These are phyloP conservation scores for Nicotiana tomentosiformis DNA, from an alignment of 257 asterid species.

Conservation along the genomic window DNA sequence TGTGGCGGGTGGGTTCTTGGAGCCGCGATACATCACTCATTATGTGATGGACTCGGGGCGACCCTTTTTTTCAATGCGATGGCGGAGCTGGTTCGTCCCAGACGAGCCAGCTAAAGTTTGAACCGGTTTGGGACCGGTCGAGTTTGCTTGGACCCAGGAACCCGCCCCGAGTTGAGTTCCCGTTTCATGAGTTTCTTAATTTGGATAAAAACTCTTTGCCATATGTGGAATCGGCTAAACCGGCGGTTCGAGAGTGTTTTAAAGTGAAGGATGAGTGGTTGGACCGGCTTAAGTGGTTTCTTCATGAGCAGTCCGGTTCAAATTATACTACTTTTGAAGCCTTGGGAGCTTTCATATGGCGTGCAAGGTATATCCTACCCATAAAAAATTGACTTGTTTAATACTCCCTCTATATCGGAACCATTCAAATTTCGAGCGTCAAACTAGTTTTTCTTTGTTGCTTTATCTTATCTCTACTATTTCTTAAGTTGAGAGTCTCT, in stretches of 20 bases:
- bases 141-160: constrained; percentile 40
- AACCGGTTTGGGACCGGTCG: constrained; percentile 53
- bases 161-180: constrained; percentile 31
- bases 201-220: constrained; percentile 32
- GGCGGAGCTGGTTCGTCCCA: constrained; percentile 60
- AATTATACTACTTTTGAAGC: constrained; percentile 65
- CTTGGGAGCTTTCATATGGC: constrained; percentile 64
- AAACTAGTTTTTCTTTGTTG: too few relatives aligned
- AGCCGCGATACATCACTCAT: constrained; percentile 50
- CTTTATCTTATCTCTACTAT: too few relatives aligned
- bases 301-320: constrained; percentile 31
- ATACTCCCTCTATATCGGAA: too few relatives aligned
- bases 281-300: constrained; percentile 37
- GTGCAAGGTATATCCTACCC: constrained; percentile 34
- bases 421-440: too few relatives aligned
- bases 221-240: constrained; percentile 28
- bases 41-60: constrained; percentile 66
- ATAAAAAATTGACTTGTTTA: too few relatives aligned
- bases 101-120: constrained; percentile 9
- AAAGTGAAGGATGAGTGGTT: constrained; percentile 44
- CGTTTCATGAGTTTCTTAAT: constrained; percentile 29
- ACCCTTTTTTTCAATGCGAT: constrained; percentile 45
- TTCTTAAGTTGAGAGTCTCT: too few relatives aligned
- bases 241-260: constrained; percentile 27
- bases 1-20: constrained; percentile 77